These are phyloP conservation scores for Eucalyptus camaldulensis DNA, from an alignment of 345 rosid species.

Conservation along the genomic window DNA sequence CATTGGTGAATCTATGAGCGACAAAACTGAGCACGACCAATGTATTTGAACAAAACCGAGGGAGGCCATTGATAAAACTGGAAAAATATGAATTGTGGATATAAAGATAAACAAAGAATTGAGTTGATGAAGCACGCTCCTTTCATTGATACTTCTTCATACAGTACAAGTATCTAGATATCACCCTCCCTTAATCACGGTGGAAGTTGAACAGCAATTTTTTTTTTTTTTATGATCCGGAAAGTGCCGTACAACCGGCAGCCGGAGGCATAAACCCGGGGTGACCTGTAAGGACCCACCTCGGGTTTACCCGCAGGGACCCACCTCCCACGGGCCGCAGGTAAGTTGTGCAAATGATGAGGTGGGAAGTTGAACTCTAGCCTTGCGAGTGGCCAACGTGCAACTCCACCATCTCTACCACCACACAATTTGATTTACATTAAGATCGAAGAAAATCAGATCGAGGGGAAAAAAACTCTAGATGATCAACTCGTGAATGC, in stretches of 20 bases:
- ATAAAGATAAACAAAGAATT: not conserved
- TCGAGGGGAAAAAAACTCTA: not conserved
- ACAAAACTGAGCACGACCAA: not conserved
- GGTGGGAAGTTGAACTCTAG: too few relatives aligned
- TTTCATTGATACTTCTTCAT: not conserved
- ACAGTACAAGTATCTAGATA: not conserved
- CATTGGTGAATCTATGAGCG: not conserved
- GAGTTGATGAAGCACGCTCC: not conserved
- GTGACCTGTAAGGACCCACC: too few relatives aligned
- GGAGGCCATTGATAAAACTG: not conserved
- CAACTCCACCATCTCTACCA: too few relatives aligned
- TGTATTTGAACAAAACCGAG: not conserved
- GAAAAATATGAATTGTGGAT: not conserved
- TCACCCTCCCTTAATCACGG: not conserved
- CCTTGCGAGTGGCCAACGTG: too few relatives aligned
- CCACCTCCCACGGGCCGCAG: too few relatives aligned
- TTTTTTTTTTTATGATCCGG: too few relatives aligned
- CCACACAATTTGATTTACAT: not conserved
- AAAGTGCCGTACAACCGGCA: too few relatives aligned
- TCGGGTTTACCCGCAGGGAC: too few relatives aligned
- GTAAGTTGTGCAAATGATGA: too few relatives aligned
- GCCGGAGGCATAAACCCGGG: accelerated
- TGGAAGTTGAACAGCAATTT: not conserved
- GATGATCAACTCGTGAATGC: not conserved
- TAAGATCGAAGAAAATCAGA: not conserved